Evolutionary conservation across 176 grass and related monocot genomes (phyloP).

Genomic region (Zoysia japonica): DNA sequence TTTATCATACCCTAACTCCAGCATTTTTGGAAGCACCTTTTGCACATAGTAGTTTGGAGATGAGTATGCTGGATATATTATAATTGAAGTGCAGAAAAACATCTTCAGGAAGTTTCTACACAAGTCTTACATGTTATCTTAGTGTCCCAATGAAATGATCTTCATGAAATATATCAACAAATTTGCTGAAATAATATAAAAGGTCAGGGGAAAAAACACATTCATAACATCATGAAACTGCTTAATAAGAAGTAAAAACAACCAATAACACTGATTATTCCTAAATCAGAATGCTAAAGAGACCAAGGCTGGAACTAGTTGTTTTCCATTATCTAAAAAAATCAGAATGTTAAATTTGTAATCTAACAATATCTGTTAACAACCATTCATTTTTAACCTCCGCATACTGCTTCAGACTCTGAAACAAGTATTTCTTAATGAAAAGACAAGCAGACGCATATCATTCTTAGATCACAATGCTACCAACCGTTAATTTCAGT

Average conservation of each 20-base stretch:
- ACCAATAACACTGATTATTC: background rate
- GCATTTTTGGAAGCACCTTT: slow-evolving; percentile 83
- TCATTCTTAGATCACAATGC: slow-evolving; percentile 1
- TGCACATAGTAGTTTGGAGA: slow-evolving; percentile 73
- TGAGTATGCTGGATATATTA: slow-evolving; percentile 85
- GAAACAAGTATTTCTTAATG: background rate
- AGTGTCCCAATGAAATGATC: slow-evolving; percentile 81
- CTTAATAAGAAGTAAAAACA: slow-evolving; percentile 1
- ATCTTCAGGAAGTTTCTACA: slow-evolving; percentile 74
- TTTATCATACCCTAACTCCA: slow-evolving; percentile 74
- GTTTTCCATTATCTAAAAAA: too few relatives aligned
- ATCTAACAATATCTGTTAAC: background rate
- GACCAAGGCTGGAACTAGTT: too few relatives aligned
- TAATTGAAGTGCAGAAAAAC: slow-evolving; percentile 70
- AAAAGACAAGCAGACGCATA: background rate
- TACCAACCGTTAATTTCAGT: background rate
- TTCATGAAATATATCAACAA: slow-evolving; percentile 89
- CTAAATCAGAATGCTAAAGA: background rate
- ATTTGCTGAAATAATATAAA: slow-evolving; percentile 71
- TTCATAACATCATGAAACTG: slow-evolving; percentile 6
- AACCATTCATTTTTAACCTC: slow-evolving; percentile 4
- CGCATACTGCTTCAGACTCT: background rate
- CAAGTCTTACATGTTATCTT: slow-evolving; percentile 74
- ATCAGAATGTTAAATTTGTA: background rate
- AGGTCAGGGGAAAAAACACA: slow-evolving; percentile 7